Conservation (phyloP, 2,329 filamentous ascomycete genomes). For the Aspergillus versicolor region DNA sequence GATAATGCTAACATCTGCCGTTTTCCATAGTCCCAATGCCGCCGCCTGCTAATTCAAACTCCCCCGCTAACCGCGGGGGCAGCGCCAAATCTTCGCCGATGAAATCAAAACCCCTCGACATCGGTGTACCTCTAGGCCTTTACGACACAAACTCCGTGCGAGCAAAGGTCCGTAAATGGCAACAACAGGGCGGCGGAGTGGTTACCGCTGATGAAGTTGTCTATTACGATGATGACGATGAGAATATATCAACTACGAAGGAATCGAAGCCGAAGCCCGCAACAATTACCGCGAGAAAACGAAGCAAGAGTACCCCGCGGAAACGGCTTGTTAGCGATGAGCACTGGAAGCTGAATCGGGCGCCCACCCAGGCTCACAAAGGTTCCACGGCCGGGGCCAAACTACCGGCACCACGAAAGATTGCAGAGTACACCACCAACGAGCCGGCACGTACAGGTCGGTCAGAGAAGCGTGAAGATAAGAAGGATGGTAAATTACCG, state of each 20-base stretch:
- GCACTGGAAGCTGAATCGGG: constrained; percentile 67
- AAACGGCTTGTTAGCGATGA: constrained; percentile 92
- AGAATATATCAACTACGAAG: constrained; percentile 26
- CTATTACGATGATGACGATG: constrained; percentile 56
- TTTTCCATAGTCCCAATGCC: constrained; percentile 37
- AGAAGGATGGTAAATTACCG: constrained; percentile 25
- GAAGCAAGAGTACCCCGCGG: constrained; percentile 66
- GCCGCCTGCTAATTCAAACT: constrained; percentile 37
- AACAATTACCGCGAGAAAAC: constrained; percentile 33
- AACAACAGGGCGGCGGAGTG: constrained; percentile 71
- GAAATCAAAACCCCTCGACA: constrained; percentile 55
- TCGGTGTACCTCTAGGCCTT: constrained; percentile 54
- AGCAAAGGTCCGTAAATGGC: constrained; percentile 81
- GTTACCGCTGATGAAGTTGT: constrained; percentile 59
- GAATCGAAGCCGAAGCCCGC: constrained; percentile 24
- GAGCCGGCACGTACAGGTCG: constrained; percentile 26
- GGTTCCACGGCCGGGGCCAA: constrained; percentile 30
- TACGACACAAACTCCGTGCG: constrained; percentile 66
- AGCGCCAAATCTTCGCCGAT: constrained; percentile 55
- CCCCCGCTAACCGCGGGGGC: constrained; percentile 51
- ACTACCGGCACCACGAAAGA: constrained; percentile 43
- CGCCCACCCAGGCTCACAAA: constrained; percentile 40
- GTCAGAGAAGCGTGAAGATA: constrained; percentile 27
- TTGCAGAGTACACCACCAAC: constrained; percentile 40
- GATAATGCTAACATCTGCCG: neutral